Evolutionary conservation across 495 filamentous ascomycete species (phyloP).

Genomic region (Hypomontagnella monticulosa): DNA sequence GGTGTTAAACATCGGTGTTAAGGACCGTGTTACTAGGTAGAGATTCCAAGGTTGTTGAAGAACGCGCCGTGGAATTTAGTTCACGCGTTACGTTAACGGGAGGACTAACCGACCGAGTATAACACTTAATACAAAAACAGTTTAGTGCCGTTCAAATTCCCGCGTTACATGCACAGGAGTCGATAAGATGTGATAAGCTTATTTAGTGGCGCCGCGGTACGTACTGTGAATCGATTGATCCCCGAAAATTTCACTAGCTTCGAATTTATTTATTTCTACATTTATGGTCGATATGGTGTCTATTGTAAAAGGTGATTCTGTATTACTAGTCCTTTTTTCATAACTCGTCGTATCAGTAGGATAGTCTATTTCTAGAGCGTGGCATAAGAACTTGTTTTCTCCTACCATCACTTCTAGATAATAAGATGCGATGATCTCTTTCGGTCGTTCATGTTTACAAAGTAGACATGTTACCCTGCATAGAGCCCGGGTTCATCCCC

Average conservation of each 20-base stretch:
- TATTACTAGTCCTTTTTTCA: not conserved
- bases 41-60: not conserved
- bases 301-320: not conserved
- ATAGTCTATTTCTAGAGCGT: too few relatives aligned
- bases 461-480: slow-evolving; percentile 35
- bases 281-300: not conserved
- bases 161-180: not conserved
- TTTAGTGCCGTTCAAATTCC: not conserved
- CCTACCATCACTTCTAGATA: too few relatives aligned
- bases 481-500: slow-evolving; percentile 11
- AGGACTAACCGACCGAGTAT: too few relatives aligned
- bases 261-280: not conserved
- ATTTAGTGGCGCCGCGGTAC: not conserved
- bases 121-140: not conserved
- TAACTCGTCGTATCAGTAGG: not conserved
- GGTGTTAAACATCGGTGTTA: not conserved
- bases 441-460: slow-evolving; percentile 35
- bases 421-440: slow-evolving; percentile 43
- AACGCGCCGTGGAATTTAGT: slow-evolving; percentile 22
- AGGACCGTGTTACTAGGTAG: too few relatives aligned
- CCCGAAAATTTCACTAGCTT: slow-evolving; percentile 28
- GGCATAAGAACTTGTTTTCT: too few relatives aligned
- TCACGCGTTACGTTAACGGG: slow-evolving; percentile 33
- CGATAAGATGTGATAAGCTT: slow-evolving; percentile 17
- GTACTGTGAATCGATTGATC: too few relatives aligned